Conservation (phyloP, 371 early-diverging fungal species). For the Mucor mucedo region DNA sequence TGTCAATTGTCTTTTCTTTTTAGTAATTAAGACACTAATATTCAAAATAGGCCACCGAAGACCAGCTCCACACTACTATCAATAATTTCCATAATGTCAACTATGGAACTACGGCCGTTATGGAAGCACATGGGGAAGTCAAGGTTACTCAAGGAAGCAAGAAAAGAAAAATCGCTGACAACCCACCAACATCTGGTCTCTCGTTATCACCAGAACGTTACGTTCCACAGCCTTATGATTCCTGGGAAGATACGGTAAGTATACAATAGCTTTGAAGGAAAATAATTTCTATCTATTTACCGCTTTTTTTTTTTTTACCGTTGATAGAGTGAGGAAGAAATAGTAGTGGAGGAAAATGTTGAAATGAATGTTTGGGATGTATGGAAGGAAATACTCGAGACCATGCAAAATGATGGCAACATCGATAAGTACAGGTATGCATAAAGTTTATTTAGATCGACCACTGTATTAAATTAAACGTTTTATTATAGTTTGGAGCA, state of each 20-base stretch:
- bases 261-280: constrained; percentile 21
- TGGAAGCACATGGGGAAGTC: constrained; percentile 19
- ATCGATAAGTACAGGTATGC: too few species aligned
- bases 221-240: constrained; percentile 20
- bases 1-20: too few species aligned
- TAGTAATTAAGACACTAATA: constrained; percentile 22
- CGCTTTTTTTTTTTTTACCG: background rate
- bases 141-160: constrained; percentile 13
- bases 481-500: too few species aligned
- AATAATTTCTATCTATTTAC: constrained; percentile 7
- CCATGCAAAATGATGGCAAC: too few species aligned
- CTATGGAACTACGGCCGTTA: constrained; percentile 18
- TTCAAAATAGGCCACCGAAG: constrained; percentile 20
- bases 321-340: too few species aligned
- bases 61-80: constrained; percentile 8
- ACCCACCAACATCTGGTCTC: constrained; percentile 17
- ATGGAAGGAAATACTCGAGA: too few species aligned
- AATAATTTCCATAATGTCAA: constrained; percentile 24
- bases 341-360: too few species aligned
- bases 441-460: too few species aligned
- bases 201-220: too few species aligned
- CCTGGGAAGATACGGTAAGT: constrained; percentile 18
- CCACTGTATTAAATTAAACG: too few species aligned
- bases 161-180: constrained; percentile 23
- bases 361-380: too few species aligned